Base-by-base conservation (phyloP, 495 filamentous ascomycete species). In the Neurospora sp. region DNA sequence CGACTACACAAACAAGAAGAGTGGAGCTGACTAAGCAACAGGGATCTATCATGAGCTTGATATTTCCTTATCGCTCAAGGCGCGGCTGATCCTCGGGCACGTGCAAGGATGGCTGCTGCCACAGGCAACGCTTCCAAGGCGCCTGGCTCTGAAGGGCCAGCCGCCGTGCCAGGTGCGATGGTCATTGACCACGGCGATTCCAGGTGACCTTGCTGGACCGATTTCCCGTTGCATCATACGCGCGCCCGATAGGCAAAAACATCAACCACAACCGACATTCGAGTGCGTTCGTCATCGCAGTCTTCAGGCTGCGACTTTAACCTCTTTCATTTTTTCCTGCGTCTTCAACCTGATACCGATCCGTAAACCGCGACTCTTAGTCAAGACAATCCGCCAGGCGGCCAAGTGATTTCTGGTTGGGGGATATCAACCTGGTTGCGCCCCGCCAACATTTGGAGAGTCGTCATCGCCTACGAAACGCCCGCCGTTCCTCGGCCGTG, bases 371-470 rank as follows among this genome's bases (percentile, higher is more conserved):
- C 54, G 28, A 62, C 7, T 31, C 6, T 28, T 9, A 34, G 28
- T 31, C 54, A 34, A 36, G 28, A 9, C 54, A 59, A 34, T 19
- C 54, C 28, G 28, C 54, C 15, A 66, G 54, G 54, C 54, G 54
- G 54, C 54, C 54, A 66, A 66, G 54, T 66, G 54, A 66, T 66
- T 28, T 66, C 54, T 34, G 28, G 54, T 66, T 34, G 54, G 54
- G 54, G 54, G 13, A 66, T 66, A 59, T 34, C 28, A 66, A 66
- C 54, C 54, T 36, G 73, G 74, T 72, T 75, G 73, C 70, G 70
- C 75, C 79, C 79, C 79, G 75, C 76, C 79, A 78, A 79, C 59
- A 69, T 70, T 54, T 70, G 75, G 70, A 43, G 76, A 75, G 76
- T 76, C 78, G 79, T 80, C 79, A 81, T 81, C 79, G 74, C 77